These are phyloP conservation scores for Talaromyces sp. DNA, from an alignment of 2,329 filamentous ascomycete genomes.

Conservation along the genomic window DNA sequence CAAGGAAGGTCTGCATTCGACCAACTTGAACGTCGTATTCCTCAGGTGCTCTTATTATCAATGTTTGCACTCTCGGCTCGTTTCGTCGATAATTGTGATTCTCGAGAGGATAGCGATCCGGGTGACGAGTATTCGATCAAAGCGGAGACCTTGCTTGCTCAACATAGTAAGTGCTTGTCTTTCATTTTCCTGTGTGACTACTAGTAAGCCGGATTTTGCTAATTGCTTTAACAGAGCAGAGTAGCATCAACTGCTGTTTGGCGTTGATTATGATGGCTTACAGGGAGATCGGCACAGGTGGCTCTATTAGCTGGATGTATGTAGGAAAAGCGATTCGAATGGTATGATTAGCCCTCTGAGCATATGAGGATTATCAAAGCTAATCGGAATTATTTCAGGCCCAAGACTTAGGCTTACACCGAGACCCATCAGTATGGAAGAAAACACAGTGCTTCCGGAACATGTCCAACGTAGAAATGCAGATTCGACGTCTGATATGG, in stretches of 20 bases:
- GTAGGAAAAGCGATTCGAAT: constrained; percentile 17
- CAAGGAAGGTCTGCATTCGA: constrained; percentile 16
- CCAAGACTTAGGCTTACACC: constrained; percentile 17
- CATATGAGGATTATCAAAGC: not conserved
- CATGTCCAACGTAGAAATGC: constrained; percentile 17
- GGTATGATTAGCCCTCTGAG: not conserved
- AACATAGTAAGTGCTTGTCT: constrained; percentile 10
- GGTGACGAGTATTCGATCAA: constrained; percentile 16
- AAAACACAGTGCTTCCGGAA: constrained; percentile 17
- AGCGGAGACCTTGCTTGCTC: constrained; percentile 17
- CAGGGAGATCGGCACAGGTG: constrained; percentile 18
- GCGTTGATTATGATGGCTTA: constrained; percentile 19
- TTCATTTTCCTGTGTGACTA: not conserved
- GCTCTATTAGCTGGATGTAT: constrained; percentile 19
- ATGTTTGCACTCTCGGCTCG: constrained; percentile 18
- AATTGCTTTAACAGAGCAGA: constrained; percentile 13
- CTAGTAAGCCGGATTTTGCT: not conserved
- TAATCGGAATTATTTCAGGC: not conserved
- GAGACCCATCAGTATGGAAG: constrained; percentile 19
- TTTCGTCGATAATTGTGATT: constrained; percentile 12
- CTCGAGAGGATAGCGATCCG: constrained; percentile 16
- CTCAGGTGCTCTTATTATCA: constrained; percentile 15
- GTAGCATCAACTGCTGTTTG: constrained; percentile 17
- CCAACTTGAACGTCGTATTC: constrained; percentile 18
- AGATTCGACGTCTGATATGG: constrained; percentile 18